phyloP scores from a whole-genome alignment of 805 yeast species.

The Candida alai region DNA sequence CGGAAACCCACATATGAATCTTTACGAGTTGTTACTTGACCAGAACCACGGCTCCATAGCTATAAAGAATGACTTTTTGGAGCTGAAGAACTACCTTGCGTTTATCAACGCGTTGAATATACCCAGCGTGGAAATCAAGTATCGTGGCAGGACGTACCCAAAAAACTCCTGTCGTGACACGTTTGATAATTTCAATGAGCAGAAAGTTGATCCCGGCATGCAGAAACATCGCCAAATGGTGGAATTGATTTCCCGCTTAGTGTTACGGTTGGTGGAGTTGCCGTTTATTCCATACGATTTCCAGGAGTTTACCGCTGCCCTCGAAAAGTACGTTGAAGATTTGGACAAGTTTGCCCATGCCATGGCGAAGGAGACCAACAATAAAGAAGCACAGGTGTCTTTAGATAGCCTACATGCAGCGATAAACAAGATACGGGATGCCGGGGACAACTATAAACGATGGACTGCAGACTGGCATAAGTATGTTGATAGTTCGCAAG shows the following conservation, averaged over 20 bases:
- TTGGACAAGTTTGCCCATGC: slow-evolving; percentile 40
- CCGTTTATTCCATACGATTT: slow-evolving; percentile 75
- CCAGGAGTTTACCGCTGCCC: slow-evolving; percentile 37
- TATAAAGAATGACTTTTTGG: slow-evolving; percentile 25
- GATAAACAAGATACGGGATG: slow-evolving; percentile 23
- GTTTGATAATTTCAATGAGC: slow-evolving; percentile 48
- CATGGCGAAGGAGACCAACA: slow-evolving; percentile 15
- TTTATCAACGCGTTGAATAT: slow-evolving; percentile 61
- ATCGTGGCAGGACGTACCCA: slow-evolving; percentile 42
- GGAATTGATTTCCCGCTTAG: slow-evolving; percentile 49
- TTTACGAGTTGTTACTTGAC: slow-evolving; percentile 25
- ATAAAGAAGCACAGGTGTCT: slow-evolving; percentile 8
- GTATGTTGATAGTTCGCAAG: slow-evolving; percentile 34
- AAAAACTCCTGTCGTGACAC: slow-evolving; percentile 61
- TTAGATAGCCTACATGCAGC: slow-evolving; percentile 20
- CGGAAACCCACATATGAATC: slow-evolving; percentile 13
- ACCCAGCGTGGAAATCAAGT: slow-evolving; percentile 63
- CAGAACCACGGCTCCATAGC: slow-evolving; percentile 21
- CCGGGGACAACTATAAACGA: slow-evolving; percentile 43
- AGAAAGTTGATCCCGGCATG: slow-evolving; percentile 53
- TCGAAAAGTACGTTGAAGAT: slow-evolving; percentile 45
- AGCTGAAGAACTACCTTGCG: slow-evolving; percentile 64
- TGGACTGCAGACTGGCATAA: slow-evolving; percentile 67
- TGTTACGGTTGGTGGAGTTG: slow-evolving; percentile 62
- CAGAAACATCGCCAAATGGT: slow-evolving; percentile 52